A percentile compares a stretch with the other conserved stretches of the same genome.
Evolutionary conservation across 805 yeast genomes (phyloP).

Genomic region (Candida odintsovae): DNA sequence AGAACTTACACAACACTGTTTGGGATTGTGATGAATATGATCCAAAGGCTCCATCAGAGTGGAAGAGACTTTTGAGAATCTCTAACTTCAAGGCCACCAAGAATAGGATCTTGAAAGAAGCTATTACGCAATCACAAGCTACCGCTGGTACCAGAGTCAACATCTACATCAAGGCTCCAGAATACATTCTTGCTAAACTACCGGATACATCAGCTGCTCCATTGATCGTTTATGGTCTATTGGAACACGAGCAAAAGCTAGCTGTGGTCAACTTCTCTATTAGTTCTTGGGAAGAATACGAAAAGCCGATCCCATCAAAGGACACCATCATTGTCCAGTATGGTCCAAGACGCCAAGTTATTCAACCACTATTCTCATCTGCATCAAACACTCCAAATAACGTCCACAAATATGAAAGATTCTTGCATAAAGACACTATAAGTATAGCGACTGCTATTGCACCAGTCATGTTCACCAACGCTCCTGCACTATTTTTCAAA

Average conservation of each 20-base stretch:
- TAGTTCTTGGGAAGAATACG: constrained; percentile 86
- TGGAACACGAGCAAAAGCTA: constrained; percentile 81
- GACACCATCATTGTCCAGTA: constrained; percentile 81
- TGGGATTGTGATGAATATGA: constrained; percentile 91
- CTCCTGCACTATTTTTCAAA: constrained; percentile 82
- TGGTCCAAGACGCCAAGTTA: constrained; percentile 83
- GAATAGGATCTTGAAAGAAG: constrained; percentile 60
- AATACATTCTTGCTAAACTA: constrained; percentile 36
- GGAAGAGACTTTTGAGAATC: constrained; percentile 70
- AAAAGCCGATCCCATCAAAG: constrained; percentile 78
- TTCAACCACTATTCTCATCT: constrained; percentile 79
- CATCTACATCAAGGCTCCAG: constrained; percentile 55
- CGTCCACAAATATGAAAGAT: constrained; percentile 82
- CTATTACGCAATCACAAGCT: constrained; percentile 38
- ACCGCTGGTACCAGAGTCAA: constrained; percentile 61
- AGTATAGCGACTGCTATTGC: constrained; percentile 83
- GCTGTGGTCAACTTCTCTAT: constrained; percentile 79
- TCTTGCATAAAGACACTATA: constrained; percentile 68
- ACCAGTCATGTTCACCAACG: constrained; percentile 77
- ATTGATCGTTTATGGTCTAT: constrained; percentile 64
- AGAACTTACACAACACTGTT: constrained; percentile 67
- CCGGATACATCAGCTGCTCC: constrained; percentile 41
- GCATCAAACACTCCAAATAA: constrained; percentile 73
- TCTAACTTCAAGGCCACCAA: constrained; percentile 73
- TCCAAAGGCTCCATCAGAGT: constrained; percentile 66